Evolutionary conservation across 257 asterid species (phyloP).

Genomic region (Cynanchum wilfordii): DNA sequence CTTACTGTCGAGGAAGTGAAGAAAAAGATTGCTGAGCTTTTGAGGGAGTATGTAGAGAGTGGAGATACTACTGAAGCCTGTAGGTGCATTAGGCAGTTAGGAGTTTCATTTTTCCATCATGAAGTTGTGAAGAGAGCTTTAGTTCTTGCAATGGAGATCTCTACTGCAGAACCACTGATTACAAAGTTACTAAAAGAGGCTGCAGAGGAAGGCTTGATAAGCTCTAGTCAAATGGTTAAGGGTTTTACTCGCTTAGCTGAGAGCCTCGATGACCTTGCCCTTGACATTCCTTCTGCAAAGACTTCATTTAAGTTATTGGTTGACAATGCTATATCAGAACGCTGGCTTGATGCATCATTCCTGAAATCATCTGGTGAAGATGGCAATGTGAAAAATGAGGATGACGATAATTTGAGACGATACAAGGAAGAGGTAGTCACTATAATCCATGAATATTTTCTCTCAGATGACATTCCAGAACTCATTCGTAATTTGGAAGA

Average conservation of each 20-base stretch:
- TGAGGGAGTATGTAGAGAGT: slow-evolving; percentile 76
- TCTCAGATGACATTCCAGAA: slow-evolving; percentile 93
- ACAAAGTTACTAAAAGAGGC: slow-evolving; percentile 71
- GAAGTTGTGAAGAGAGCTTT: slow-evolving; percentile 95
- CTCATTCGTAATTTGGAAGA: slow-evolving; percentile 84
- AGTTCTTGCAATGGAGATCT: slow-evolving; percentile 78
- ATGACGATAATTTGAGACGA: slow-evolving; percentile 56
- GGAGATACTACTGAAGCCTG: slow-evolving; percentile 97
- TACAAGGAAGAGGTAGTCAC: slow-evolving; percentile 75
- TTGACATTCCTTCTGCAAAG: slow-evolving; percentile 93
- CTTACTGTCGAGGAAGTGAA: slow-evolving; percentile 88
- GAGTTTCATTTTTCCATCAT: slow-evolving; percentile 92
- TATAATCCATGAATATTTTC: slow-evolving; percentile 89
- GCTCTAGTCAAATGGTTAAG: slow-evolving; percentile 89
- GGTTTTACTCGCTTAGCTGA: slow-evolving; percentile 79
- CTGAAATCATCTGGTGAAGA: slow-evolving; percentile 41
- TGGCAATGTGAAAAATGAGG: slow-evolving; percentile 34
- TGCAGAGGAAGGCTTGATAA: slow-evolving; percentile 90
- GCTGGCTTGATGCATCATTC: slow-evolving; percentile 85
- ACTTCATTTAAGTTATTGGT: slow-evolving; percentile 46
- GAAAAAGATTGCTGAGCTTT: slow-evolving; percentile 78
- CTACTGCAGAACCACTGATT: slow-evolving; percentile 57
- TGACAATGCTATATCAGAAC: slow-evolving; percentile 71
- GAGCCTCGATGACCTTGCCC: slow-evolving; percentile 93
- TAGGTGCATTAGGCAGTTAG: slow-evolving; percentile 80